Base-by-base conservation (phyloP, 352 stramenopile genomes). In the Globisporangium uncinulatum region DNA sequence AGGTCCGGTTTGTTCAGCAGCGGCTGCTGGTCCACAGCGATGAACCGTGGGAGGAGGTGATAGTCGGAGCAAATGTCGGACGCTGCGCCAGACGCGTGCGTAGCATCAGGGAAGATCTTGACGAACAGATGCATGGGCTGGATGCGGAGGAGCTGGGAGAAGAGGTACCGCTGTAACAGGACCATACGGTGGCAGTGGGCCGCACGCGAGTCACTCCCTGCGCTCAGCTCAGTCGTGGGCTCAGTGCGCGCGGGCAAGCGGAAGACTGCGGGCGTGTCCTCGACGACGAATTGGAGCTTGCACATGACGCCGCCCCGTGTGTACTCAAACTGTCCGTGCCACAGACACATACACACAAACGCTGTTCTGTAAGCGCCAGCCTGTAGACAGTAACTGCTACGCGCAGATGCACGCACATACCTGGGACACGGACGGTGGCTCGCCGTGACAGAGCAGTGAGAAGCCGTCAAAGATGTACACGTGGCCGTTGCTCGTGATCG, bases 401-500 rank as follows among this genome's bases (percentile, higher is more conserved):
- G 17, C 47, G 32, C 20, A 39, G 11, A 32, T 37, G 19, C 10
- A 47, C n/a, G 13, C 34, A 29, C 48, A 50, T 57, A 92, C 85
- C 61, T 83, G 74, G 13, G 83, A 78, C 17, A 92, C 69, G 9
- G 82, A 65, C 1, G 65, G 64, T 9, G 75, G 70, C 4, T 87
- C 67, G 36, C 74, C 67, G 21, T 93, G 83, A 43, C 73, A 91
- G 15, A 95, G 69, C 54, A 95, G 57, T 70, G 89, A 93, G 59
- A 94, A 94, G 37, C 86, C 86, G 50, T 95, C 86, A 52, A 95
- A 95, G 29, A 92, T 59, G 57, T 90, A 92, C 21, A 88, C 67
- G 29, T 69, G 69, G 32, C 73, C 67, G 17, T 81, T 70, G n/a
- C 83, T 69, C 32, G 79, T 65, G 41, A 94, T 76, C 15, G 78